These are phyloP conservation scores for Trypanosoma lewisi DNA, from an alignment of 208 protist genomes.

Conservation along the genomic window DNA sequence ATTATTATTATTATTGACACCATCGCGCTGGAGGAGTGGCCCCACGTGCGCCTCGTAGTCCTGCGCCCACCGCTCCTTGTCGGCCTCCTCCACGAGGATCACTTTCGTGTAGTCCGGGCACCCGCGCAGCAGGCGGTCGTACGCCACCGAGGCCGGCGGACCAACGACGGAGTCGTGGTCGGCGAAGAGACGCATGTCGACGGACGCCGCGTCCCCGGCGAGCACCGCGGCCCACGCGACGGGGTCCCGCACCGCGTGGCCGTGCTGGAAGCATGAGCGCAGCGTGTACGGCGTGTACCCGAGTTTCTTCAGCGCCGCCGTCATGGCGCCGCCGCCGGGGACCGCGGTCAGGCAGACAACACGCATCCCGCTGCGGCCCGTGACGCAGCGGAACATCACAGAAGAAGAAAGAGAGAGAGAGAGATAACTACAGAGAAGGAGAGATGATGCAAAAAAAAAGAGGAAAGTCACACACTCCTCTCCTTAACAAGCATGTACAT, in stretches of 20 bases:
- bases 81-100: slow-evolving; percentile 58
- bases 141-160: slow-evolving; percentile 48
- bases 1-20: not conserved
- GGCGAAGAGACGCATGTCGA: slow-evolving; percentile 39
- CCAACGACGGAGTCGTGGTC: slow-evolving; percentile 63
- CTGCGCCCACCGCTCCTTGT: slow-evolving; percentile 56
- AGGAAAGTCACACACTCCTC: not conserved
- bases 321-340: slow-evolving; percentile 56
- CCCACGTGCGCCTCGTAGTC: slow-evolving; percentile 37
- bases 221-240: slow-evolving; percentile 50
- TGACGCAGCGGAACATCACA: slow-evolving; percentile 12
- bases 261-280: slow-evolving; percentile 42
- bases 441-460: not conserved
- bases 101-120: slow-evolving; percentile 78
- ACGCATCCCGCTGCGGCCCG: slow-evolving; percentile 29
- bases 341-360: slow-evolving; percentile 73
- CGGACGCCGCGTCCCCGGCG: slow-evolving; percentile 15
- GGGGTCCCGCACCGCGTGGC: slow-evolving; percentile 46
- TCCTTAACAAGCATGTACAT: no score
- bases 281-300: slow-evolving; percentile 77
- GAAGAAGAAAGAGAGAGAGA: slow-evolving; percentile 1
- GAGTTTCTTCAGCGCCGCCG: slow-evolving; percentile 42
- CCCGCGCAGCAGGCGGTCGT: slow-evolving; percentile 51
- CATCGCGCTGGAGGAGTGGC: slow-evolving; percentile 22
- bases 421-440: slow-evolving; percentile 11